Evolutionary conservation across 257 asterid species (phyloP).

Genomic region (Salvia splendens): DNA sequence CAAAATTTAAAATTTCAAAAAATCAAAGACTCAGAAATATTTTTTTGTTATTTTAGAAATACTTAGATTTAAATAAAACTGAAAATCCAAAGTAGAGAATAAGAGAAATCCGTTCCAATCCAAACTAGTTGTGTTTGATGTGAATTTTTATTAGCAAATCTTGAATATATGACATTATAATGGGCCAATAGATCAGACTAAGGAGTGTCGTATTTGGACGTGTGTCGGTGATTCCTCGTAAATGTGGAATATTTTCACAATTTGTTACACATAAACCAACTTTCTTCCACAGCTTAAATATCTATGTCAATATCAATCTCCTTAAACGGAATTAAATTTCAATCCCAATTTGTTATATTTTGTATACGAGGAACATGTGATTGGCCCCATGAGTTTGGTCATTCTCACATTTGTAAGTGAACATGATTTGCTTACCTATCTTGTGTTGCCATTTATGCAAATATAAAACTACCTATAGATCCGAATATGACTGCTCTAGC

Average conservation of each 20-base stretch:
- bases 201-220: not conserved
- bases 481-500: too few species aligned
- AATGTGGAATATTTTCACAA: not conserved
- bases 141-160: too few species aligned
- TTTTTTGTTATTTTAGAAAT: too few species aligned
- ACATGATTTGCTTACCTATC: not conserved
- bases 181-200: conserved; percentile 3
- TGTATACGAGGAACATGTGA: conserved; percentile 15
- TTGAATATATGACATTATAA: not conserved
- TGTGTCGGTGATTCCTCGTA: conserved; percentile 1
- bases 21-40: too few species aligned
- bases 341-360: not conserved
- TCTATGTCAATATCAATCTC: conserved; percentile 1
- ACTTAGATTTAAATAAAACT: too few species aligned
- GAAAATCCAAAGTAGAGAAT: too few species aligned
- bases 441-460: too few species aligned
- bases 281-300: conserved; percentile 27
- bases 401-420: not conserved
- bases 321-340: not conserved
- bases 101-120: too few species aligned
- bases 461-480: too few species aligned
- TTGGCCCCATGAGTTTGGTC: conserved; percentile 22
- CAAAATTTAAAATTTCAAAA: too few species aligned
- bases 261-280: conserved; percentile 18
- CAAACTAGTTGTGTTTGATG: too few species aligned